Conservation (phyloP, 2,329 filamentous ascomycete genomes). For the Phoma sp. region DNA sequence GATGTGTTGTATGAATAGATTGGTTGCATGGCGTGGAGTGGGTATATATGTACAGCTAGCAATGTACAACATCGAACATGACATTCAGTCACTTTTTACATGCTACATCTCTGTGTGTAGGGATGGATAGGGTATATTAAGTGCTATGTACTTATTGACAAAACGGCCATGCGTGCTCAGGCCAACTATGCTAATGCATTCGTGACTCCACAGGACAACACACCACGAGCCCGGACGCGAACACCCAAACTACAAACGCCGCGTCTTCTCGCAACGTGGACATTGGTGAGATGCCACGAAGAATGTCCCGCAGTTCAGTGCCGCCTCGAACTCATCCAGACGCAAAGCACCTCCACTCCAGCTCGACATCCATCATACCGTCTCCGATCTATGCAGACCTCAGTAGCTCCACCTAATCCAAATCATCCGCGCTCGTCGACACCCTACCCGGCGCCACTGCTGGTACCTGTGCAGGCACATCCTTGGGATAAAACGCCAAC, state of each 20-base stretch:
- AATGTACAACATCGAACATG: conserved; percentile 5
- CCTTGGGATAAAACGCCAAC: conserved; percentile 72
- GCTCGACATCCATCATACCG: not conserved
- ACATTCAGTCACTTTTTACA: too few relatives aligned
- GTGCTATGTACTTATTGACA: conserved; percentile 5
- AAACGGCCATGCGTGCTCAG: not conserved
- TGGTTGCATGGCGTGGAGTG: too few relatives aligned
- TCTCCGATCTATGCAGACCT: not conserved
- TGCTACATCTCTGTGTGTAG: too few relatives aligned
- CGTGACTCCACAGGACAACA: not conserved
- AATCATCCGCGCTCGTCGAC: conserved; percentile 44
- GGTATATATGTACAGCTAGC: not conserved
- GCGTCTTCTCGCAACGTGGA: not conserved
- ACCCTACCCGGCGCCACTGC: conserved; percentile 16
- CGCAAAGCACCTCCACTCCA: not conserved
- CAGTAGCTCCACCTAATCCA: conserved; percentile 48
- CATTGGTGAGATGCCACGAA: not conserved
- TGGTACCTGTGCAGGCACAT: conserved; percentile 24
- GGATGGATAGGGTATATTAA: not conserved
- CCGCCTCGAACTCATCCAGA: not conserved
- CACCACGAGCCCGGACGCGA: too few relatives aligned
- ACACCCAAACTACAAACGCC: not conserved
- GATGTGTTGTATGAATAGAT: conserved; percentile 4
- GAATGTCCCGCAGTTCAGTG: not conserved
- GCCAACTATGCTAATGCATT: not conserved